Evolutionary conservation across 306 rosid species (phyloP), one percentile per base, ranked within the genome.

Genomic region (Bauhinia variegata): DNA sequence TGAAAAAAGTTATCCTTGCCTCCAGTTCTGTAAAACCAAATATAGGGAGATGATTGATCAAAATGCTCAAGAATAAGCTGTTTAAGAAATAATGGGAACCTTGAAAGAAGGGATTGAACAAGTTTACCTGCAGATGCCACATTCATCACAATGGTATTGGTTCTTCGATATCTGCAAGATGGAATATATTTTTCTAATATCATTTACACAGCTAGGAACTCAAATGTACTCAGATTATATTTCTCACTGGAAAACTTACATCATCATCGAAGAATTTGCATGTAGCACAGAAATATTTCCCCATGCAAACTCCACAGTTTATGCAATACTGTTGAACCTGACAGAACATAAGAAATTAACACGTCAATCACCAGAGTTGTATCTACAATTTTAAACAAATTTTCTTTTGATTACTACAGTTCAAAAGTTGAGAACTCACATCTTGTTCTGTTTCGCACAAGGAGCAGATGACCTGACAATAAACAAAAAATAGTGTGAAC

Each of bases 251-350:
- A 54, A 51, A 30, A 18, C 87, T 64, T 82, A 85, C 87, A 54
- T 82, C 86, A 11, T 85, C 83, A 15, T 82, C 85, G 52, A 76
- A 85, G 75, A 85, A 85, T 50, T 82, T 82, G 87, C 89, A 82
- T 60, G 28, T 67, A 5, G 84, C 17, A 33, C 89, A 85, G 46
- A 73, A 85, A 74, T 73, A 85, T 28, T 67, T 79, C 16, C 89
- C 87, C 89, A 85, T 85, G 65, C 83, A 85, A 38, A 85, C 79
- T 16, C 87, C 87, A 63, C 89, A 82, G 32, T 79, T 67, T 16
- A 38, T 70, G 58, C 89, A 85, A 67, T 76, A 60, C 42, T 85
- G 89, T 30, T 72, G 89, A 63, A 85, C 89, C 89, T 85, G 71
- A 60, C 61, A 15, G 32, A 15, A 15, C 2, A 50, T 16, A 23